Percentiles rank a stretch among this genome's conserved stretches.
These are phyloP conservation scores for Coccomyxa sp. DNA, from an alignment of 139 green algal species.

Conservation along the genomic window DNA sequence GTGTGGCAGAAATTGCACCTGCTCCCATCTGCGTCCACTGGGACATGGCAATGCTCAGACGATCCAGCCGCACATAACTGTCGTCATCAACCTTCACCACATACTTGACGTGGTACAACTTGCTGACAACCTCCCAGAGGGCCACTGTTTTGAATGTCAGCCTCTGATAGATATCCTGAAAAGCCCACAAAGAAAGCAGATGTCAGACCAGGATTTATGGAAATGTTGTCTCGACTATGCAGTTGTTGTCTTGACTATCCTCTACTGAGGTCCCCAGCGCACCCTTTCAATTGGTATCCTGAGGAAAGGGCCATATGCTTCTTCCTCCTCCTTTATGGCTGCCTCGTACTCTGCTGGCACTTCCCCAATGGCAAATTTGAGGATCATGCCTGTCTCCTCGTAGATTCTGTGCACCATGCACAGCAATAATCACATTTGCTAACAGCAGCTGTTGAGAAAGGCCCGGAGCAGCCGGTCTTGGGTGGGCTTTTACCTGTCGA, in stretches of 20 bases:
- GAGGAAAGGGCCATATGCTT: not conserved
- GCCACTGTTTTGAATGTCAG: conserved; percentile 5
- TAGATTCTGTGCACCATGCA: not conserved
- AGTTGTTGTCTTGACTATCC: too few relatives aligned
- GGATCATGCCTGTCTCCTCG: conserved; percentile 2
- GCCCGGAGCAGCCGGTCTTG: not conserved
- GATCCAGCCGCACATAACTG: conserved; percentile 4
- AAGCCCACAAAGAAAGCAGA: not conserved
- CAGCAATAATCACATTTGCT: not conserved
- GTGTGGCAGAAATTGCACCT: not conserved
- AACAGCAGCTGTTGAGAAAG: not conserved
- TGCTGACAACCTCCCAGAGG: not conserved
- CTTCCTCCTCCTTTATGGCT: not conserved
- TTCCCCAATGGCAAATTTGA: not conserved
- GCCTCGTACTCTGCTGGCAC: not conserved
- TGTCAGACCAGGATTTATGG: too few relatives aligned
- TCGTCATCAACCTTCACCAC: conserved; percentile 5
- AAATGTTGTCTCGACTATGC: too few relatives aligned
- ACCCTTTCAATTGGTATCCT: not conserved
- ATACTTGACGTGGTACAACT: not conserved
- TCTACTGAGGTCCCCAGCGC: not conserved
- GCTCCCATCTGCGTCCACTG: not conserved
- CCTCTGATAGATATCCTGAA: not conserved
- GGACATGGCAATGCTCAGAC: not conserved
- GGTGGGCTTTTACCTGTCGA: not conserved